These are phyloP conservation scores for Conticribra weissflogii DNA, from an alignment of 108 stramenopile species.

Conservation along the genomic window DNA sequence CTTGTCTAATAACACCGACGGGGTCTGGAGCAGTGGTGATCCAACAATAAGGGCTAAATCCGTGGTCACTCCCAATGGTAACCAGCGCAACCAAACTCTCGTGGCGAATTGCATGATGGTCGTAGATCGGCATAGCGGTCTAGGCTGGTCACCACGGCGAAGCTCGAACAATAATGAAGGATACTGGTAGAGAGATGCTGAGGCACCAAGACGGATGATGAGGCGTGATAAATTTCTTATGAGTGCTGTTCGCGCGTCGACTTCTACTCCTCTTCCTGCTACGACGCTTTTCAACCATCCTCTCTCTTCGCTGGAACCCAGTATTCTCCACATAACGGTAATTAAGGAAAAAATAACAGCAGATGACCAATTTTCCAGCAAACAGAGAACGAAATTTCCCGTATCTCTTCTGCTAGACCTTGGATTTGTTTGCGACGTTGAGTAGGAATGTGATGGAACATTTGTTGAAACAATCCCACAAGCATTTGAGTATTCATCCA, in stretches of 20 bases:
- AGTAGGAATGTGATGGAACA: constrained; percentile 19
- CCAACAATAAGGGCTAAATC: constrained; percentile 52
- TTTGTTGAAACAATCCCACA: constrained; percentile 5
- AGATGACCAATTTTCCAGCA: constrained; percentile 70
- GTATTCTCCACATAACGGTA: no score
- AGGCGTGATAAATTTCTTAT: constrained; percentile 32
- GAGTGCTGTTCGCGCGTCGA: no score
- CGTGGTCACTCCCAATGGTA: constrained; percentile 52
- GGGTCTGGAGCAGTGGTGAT: neutral
- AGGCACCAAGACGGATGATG: constrained; percentile 58
- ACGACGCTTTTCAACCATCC: no score
- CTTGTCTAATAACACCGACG: constrained; percentile 3
- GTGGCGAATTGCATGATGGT: constrained; percentile 42
- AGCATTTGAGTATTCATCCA: constrained; percentile 33
- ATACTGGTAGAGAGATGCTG: constrained; percentile 65
- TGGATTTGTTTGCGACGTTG: neutral
- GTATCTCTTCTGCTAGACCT: constrained; percentile 24
- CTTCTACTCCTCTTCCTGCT: no score
- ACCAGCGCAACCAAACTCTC: constrained; percentile 21
- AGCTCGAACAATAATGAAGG: constrained; percentile 61
- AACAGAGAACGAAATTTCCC: constrained; percentile 51
- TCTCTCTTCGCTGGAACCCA: no score
- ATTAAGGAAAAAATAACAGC: constrained; percentile 45
- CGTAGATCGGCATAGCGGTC: constrained; percentile 57
- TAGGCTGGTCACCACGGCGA: constrained; percentile 49